These are phyloP conservation scores for Pseudogymnoascus sp. DNA, from an alignment of 2,329 filamentous ascomycete species.

Conservation along the genomic window DNA sequence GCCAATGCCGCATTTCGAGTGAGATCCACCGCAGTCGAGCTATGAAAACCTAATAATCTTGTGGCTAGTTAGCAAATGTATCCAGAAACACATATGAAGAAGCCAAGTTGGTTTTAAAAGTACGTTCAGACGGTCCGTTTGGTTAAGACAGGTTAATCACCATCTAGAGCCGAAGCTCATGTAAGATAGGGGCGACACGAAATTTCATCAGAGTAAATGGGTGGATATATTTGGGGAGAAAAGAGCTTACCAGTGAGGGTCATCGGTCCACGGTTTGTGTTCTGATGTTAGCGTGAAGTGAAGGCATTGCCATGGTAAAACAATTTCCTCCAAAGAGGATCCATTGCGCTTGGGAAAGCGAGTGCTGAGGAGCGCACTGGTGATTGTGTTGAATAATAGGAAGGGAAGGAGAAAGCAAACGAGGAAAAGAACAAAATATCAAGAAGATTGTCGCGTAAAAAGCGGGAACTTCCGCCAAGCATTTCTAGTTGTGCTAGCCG, in stretches of 20 bases:
- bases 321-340: neutral
- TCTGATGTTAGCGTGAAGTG: neutral
- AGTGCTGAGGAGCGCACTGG: neutral
- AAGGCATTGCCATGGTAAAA: neutral
- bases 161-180: slow-evolving; percentile 33
- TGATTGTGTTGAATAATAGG: neutral
- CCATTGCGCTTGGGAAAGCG: neutral
- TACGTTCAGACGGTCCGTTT: slow-evolving; percentile 45
- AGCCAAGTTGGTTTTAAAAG: slow-evolving; percentile 13
- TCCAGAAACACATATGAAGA: slow-evolving; percentile 15
- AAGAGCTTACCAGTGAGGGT: slow-evolving; percentile 13
- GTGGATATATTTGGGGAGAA: neutral
- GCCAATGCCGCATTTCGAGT: neutral
- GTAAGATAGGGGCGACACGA: slow-evolving; percentile 54
- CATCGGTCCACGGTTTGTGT: neutral
- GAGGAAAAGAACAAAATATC: slow-evolving; percentile 4
- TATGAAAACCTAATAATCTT: neutral
- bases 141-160: slow-evolving; percentile 53
- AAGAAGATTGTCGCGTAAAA: slow-evolving; percentile 6
- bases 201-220: slow-evolving; percentile 41
- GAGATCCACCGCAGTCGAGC: slow-evolving; percentile 2
- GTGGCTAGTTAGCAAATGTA: slow-evolving; percentile 19
- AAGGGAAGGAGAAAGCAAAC: neutral
- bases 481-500: slow-evolving; percentile 1
- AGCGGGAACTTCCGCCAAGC: slow-evolving; percentile 7